Percentiles rank a stretch among this genome's conserved stretches.
Evolutionary conservation across 257 asterid genomes (phyloP).

Genomic region (Solanum gandarillasii): DNA sequence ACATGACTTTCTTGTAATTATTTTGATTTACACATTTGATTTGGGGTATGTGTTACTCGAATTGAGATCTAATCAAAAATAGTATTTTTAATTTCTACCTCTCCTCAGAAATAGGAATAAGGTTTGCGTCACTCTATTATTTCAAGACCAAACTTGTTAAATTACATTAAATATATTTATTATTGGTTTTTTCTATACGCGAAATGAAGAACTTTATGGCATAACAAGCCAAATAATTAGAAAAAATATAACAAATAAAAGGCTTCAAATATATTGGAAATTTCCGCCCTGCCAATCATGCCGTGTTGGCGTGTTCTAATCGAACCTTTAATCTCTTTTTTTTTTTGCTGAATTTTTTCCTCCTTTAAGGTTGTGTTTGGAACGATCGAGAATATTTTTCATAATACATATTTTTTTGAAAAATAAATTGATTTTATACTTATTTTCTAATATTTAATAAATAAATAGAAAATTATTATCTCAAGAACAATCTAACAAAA

Average conservation of each 20-base stretch:
- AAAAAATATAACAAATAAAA: too few relatives aligned
- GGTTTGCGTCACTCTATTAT: not conserved
- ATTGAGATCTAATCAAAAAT: fast-evolving
- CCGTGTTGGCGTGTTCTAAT: not conserved
- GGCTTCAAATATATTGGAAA: not conserved
- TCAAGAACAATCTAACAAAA: not conserved
- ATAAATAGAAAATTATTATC: too few relatives aligned
- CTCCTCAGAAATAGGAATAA: too few relatives aligned
- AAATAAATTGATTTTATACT: fast-evolving
- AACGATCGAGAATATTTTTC: too few relatives aligned
- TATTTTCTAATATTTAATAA: too few relatives aligned
- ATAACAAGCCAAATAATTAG: too few relatives aligned
- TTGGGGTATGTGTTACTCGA: not conserved
- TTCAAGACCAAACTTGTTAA: fast-evolving
- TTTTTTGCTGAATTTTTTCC: not conserved
- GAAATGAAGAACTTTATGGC: not conserved
- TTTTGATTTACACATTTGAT: not conserved
- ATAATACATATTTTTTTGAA: too few relatives aligned
- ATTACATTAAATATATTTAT: too few relatives aligned
- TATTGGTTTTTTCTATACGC: too few relatives aligned
- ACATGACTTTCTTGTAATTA: too few relatives aligned
- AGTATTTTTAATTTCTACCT: too few relatives aligned
- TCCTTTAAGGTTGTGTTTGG: not conserved
- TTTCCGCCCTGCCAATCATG: not conserved
- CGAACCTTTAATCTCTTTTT: not conserved